Evolutionary conservation across 768 basidiomycete species (phyloP), one percentile per base, ranked within the genome.

Genomic region (Tulasnella sp.): DNA sequence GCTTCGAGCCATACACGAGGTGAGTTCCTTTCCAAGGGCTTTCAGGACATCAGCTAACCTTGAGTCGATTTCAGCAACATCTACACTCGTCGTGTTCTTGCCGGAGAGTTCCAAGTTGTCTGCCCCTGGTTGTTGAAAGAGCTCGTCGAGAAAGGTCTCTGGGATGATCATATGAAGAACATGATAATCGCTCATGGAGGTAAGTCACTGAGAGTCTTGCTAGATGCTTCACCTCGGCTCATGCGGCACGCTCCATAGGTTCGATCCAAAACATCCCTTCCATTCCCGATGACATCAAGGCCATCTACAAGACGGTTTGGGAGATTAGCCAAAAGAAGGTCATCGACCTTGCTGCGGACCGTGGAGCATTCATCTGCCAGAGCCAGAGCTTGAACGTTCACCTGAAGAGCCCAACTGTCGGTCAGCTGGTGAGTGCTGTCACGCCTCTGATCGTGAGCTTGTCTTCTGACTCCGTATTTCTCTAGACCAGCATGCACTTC

Each of bases 301-400:
- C 94, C 0, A 96, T 99, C 86, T 99, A 99, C 90, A 98, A 98
- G 88, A 99, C 97, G n/a, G 97, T 98, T 72, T 99, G 97, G 97
- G 97, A 99, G 87, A 96, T 99, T 84, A 92, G 90, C 69, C 97
- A 99, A 87, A 99, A 98, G 93, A 96, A 94, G 83, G 91, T 99
- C 80, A 91, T 99, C 78, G 98, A 99, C 86, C 88, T 99, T 81
- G 93, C 98, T 74, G 98, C 98, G n/a, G 98, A 99, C 84, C 95
- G 98, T 79, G 97, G 96, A 51, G 95, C 98, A 0, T 99, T 91
- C 87, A 98, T 99, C 85, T 97, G 95, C 86, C 97, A 99, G 85
- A 92, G 91, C 81, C 97, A 99, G 86, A 93, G 91, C 79, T 86
- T 99, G 83, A 99, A 99, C 84, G 89, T 99, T 78, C 97, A 98